Conservation (phyloP, 108 stramenopile genomes). For the Fistulifera solaris region DNA sequence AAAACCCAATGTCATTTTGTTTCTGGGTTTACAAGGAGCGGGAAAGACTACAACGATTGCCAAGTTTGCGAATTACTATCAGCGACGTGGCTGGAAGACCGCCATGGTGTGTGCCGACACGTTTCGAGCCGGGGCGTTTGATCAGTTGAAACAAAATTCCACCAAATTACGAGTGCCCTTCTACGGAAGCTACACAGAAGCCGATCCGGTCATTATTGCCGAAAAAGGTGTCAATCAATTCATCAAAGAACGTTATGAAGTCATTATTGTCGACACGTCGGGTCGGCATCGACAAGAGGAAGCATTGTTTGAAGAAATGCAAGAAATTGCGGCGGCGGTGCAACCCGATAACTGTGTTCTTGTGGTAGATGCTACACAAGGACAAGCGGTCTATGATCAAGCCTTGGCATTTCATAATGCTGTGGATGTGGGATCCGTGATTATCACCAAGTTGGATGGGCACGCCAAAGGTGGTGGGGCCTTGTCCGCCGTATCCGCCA, state of each 20-base stretch:
- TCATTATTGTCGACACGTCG: constrained; percentile 96
- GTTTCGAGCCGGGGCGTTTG: constrained; percentile 97
- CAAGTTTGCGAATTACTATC: constrained; percentile 95
- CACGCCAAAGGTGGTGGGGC: constrained; percentile 99
- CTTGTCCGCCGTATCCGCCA: constrained; percentile 92
- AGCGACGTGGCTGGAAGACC: constrained; percentile 76
- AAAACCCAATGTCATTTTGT: constrained; percentile 91
- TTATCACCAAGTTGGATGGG: constrained; percentile 98
- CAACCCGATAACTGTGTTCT: constrained; percentile 89
- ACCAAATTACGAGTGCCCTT: constrained; percentile 93
- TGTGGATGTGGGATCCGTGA: constrained; percentile 88
- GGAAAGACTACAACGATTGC: constrained; percentile 98
- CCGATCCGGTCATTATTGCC: constrained; percentile 94
- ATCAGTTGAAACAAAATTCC: constrained; percentile 98
- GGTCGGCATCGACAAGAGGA: constrained; percentile 94
- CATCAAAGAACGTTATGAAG: constrained; percentile 83
- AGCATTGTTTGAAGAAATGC: constrained; percentile 96
- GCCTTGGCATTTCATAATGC: constrained; percentile 88
- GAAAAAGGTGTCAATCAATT: constrained; percentile 94
- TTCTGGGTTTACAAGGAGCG: constrained; percentile 96
- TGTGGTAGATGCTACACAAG: constrained; percentile 98
- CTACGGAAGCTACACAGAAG: constrained; percentile 91
- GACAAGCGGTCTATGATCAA: constrained; percentile 95
- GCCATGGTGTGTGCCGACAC: constrained; percentile 98
- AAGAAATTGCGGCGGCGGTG: constrained; percentile 87